A percentile compares a stretch with the other conserved stretches of the same genome.
Evolutionary conservation across 257 asterid genomes (phyloP).

Genomic region (Nicotiana obtusifolia): DNA sequence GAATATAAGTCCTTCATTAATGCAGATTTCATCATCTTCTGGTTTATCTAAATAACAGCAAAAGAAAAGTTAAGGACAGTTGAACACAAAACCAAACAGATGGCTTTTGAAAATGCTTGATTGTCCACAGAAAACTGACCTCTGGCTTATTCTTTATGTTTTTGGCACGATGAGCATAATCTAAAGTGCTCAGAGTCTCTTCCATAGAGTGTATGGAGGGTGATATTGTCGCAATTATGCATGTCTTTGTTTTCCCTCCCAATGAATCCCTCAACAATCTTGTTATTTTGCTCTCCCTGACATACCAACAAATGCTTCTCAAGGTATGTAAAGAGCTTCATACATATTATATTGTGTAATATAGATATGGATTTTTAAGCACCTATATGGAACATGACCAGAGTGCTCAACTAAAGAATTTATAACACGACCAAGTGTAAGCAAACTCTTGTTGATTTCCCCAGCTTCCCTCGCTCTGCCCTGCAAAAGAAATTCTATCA

Average conservation of each 20-base stretch:
- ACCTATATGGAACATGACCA: slow-evolving; percentile 97
- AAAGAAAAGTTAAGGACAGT: background rate
- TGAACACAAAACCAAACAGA: slow-evolving; percentile 14
- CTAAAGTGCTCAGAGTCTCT: slow-evolving; percentile 96
- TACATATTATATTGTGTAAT: background rate
- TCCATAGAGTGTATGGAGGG: slow-evolving; percentile 88
- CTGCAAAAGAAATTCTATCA: slow-evolving; percentile 37
- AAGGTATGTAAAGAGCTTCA: background rate
- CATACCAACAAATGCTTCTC: slow-evolving; percentile 6
- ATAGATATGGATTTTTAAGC: slow-evolving; percentile 6
- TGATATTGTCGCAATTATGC: slow-evolving; percentile 90
- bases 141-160: slow-evolving; percentile 98
- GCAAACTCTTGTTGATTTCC: slow-evolving; percentile 97
- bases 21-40: slow-evolving; percentile 64
- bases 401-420: slow-evolving; percentile 98
- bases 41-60: slow-evolving; percentile 59
- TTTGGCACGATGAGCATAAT: slow-evolving; percentile 98
- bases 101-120: slow-evolving; percentile 8
- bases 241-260: slow-evolving; percentile 98
- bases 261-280: slow-evolving; percentile 92
- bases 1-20: slow-evolving; percentile 38
- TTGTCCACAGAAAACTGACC: slow-evolving; percentile 34
- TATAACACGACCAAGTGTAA: slow-evolving; percentile 94
- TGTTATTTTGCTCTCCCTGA: slow-evolving; percentile 97
- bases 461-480: slow-evolving; percentile 99